A percentile compares a stretch with the other conserved stretches of the same genome.
phyloP scores from a whole-genome alignment of 2,329 filamentous ascomycete genomes.

The Cercospora beticola region DNA sequence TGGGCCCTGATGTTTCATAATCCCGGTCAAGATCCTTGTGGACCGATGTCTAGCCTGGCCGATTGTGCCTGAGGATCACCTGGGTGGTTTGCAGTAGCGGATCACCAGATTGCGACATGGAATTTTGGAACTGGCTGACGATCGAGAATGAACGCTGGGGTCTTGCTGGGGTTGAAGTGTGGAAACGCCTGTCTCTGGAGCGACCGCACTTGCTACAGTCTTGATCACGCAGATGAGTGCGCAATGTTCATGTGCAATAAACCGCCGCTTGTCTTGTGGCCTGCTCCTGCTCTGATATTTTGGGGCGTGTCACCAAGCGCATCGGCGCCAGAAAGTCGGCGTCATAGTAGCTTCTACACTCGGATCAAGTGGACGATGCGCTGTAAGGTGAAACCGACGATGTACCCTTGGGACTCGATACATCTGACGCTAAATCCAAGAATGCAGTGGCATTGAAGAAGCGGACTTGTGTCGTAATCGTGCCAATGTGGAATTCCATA shows the following conservation, averaged over 20 bases:
- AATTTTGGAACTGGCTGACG: not conserved
- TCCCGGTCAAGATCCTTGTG: not conserved
- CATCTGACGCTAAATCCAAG: not conserved
- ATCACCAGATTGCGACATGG: conserved; percentile 3
- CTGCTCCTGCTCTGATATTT: not conserved
- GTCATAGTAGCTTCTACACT: not conserved
- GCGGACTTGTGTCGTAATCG: not conserved
- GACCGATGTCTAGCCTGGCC: not conserved
- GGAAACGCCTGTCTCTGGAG: not conserved
- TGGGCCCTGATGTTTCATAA: not conserved
- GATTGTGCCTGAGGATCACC: not conserved
- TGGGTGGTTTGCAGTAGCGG: not conserved
- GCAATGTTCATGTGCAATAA: not conserved
- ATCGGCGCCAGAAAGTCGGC: not conserved
- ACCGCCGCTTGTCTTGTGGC: not conserved
- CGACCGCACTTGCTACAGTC: not conserved
- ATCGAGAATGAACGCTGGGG: not conserved
- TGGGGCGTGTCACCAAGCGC: not conserved
- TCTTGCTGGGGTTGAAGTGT: not conserved
- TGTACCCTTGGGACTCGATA: not conserved
- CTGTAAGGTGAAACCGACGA: not conserved
- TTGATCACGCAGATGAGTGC: not conserved
- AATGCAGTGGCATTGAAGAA: not conserved
- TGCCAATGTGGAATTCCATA: not conserved
- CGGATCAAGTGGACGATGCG: not conserved